Evolutionary conservation across 129 eudicot genomes (phyloP), one percentile per base, ranked within the genome.

Genomic region (Flaveria sonorensis): DNA sequence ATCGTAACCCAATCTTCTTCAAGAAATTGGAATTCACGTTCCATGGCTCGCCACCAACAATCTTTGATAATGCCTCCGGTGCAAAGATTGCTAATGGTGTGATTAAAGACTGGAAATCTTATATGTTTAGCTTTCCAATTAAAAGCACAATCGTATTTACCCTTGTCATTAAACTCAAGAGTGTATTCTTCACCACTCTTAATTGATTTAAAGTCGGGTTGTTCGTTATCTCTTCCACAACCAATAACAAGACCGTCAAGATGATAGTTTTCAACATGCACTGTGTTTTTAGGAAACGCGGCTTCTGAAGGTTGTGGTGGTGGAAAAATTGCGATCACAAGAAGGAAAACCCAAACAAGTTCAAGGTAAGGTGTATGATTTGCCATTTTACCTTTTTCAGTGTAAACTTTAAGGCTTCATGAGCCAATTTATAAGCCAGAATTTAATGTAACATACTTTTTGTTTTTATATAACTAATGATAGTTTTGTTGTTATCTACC

Each of bases 81-180:
- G 32, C 71, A 75, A 32, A 64, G 51, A 32, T 64, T 65, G 14
- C 21, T 32, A 13, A 53, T 13, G 2, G 73, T 48, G 32, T 19
- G 73, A 76, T 65, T 76, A 76, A 63, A 64, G 47, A 76, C 72
- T 2, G 30, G 48, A 20, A 76, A 76, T 65, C 36, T 39, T 10
- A 30, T 63, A 48, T 75, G 64, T 75, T 62, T 63, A 3, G 14
- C 20, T 12, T 19, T 39, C 68, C 71, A 61, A 18, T 74, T 63
- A 50, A 60, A 74, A 7, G 46, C 14, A 74, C 60, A 74, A 57
- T 2, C 21, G 16, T 14, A 7, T 42, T 11, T 1, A 5, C 0
- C 45, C 3, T 43, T 19, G n/a, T 74, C 47, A 46, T 74, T 12
- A 43, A 43, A 74, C 28, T 57, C 70, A 12, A 72, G 36, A 32